These are phyloP conservation scores for Diophrys appendiculata DNA, from an alignment of 73 alveolate genomes.

Conservation along the genomic window DNA sequence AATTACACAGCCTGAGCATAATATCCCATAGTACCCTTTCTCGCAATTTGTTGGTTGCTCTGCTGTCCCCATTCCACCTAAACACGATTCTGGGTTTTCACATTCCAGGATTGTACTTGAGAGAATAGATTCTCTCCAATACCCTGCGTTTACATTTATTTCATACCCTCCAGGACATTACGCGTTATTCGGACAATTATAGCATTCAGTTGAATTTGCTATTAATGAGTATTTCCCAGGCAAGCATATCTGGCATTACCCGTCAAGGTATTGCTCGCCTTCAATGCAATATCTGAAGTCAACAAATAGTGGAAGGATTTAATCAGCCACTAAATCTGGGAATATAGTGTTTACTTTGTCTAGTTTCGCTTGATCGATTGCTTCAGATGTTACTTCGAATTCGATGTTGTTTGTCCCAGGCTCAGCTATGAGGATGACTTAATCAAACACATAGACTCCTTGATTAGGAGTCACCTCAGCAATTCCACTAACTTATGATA, in stretches of 20 bases:
- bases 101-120: conserved; percentile 12
- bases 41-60: conserved; percentile 1
- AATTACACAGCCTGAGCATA: conserved; percentile 15
- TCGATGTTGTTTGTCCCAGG: not conserved
- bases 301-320: too few species aligned
- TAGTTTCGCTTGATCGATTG: not conserved
- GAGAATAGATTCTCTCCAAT: conserved; percentile 22
- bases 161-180: conserved; percentile 6
- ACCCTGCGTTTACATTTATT: conserved; percentile 15
- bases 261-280: too few species aligned
- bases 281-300: too few species aligned
- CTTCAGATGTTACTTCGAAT: not conserved
- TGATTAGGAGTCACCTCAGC: not conserved
- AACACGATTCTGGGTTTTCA: conserved; percentile 10
- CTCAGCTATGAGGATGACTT: not conserved
- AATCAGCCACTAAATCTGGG: too few species aligned
- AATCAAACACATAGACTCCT: not conserved
- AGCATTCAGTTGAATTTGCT: too few species aligned
- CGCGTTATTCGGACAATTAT: conserved; percentile 6
- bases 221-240: too few species aligned
- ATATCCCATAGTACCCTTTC: conserved; percentile 24
- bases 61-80: conserved; percentile 15
- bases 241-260: too few species aligned
- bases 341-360: too few species aligned
- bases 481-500: not conserved